Evolutionary conservation across 257 asterid species (phyloP).

Genomic region (Salvia splendens): DNA sequence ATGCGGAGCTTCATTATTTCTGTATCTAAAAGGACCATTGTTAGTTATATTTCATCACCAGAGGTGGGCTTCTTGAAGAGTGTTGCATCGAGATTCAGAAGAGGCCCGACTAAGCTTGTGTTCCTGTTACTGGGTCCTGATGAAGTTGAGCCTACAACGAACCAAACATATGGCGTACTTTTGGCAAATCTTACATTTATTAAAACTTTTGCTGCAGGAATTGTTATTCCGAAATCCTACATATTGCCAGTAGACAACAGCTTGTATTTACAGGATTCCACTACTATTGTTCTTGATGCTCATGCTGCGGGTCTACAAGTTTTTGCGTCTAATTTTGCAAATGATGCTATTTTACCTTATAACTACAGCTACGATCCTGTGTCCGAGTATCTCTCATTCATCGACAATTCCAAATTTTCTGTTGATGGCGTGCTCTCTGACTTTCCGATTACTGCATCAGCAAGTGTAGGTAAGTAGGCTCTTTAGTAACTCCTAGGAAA

Average conservation of each 20-base stretch:
- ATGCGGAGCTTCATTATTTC: constrained; percentile 67
- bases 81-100: constrained; percentile 53
- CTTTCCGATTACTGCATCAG: constrained; percentile 76
- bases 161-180: constrained; percentile 68
- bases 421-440: constrained; percentile 89
- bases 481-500: constrained; percentile 11
- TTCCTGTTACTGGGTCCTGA: constrained; percentile 57
- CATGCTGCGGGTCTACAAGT: constrained; percentile 74
- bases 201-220: constrained; percentile 77
- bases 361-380: constrained; percentile 81
- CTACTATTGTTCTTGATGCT: constrained; percentile 68
- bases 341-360: constrained; percentile 54
- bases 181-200: constrained; percentile 64
- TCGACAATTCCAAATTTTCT: constrained; percentile 72
- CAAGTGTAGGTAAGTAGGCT: constrained; percentile 55
- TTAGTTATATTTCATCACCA: constrained; percentile 76
- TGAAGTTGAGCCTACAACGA: constrained; percentile 69
- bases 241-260: constrained; percentile 56
- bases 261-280: constrained; percentile 49
- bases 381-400: constrained; percentile 60
- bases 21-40: constrained; percentile 48
- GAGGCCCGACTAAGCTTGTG: constrained; percentile 59
- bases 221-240: constrained; percentile 76
- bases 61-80: constrained; percentile 76
- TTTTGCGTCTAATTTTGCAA: constrained; percentile 64